These are phyloP conservation scores for Rhodomyrtus tomentosa DNA, from an alignment of 345 rosid genomes.

Conservation along the genomic window DNA sequence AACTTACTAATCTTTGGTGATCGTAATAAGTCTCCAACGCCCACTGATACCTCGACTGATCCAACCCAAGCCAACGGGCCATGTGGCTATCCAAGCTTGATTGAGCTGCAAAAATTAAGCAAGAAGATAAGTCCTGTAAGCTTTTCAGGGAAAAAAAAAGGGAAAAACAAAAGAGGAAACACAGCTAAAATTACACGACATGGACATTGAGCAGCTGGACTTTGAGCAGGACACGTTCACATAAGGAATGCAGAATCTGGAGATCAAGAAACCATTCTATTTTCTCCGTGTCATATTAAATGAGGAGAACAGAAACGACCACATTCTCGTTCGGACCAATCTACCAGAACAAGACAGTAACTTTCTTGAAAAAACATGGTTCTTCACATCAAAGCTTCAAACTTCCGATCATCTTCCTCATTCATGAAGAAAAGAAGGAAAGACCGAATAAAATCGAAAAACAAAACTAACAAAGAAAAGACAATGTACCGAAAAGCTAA, in stretches of 20 bases:
- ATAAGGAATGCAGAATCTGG: background rate
- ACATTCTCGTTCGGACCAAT: background rate
- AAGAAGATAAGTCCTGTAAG: background rate
- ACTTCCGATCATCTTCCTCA: background rate
- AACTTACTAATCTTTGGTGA: constrained; percentile 60
- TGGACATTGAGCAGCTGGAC: background rate
- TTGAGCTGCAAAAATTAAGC: constrained; percentile 44
- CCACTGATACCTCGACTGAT: constrained; percentile 98
- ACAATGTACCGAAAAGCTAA: background rate
- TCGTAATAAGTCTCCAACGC: constrained; percentile 84
- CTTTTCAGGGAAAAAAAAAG: background rate
- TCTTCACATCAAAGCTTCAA: background rate
- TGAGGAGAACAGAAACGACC: background rate
- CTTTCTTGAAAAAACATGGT: background rate
- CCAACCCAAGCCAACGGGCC: constrained; percentile 91
- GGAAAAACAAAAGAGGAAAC: background rate
- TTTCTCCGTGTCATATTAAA: background rate
- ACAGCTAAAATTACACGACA: background rate
- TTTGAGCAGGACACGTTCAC: background rate
- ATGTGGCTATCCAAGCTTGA: constrained; percentile 86
- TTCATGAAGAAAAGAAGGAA: background rate
- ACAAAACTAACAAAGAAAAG: background rate
- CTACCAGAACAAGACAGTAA: background rate
- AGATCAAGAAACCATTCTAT: background rate
- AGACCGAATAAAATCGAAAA: background rate